These are phyloP conservation scores for Marasmius fiardii DNA, from an alignment of 1,284 basidiomycete species.

Conservation along the genomic window DNA sequence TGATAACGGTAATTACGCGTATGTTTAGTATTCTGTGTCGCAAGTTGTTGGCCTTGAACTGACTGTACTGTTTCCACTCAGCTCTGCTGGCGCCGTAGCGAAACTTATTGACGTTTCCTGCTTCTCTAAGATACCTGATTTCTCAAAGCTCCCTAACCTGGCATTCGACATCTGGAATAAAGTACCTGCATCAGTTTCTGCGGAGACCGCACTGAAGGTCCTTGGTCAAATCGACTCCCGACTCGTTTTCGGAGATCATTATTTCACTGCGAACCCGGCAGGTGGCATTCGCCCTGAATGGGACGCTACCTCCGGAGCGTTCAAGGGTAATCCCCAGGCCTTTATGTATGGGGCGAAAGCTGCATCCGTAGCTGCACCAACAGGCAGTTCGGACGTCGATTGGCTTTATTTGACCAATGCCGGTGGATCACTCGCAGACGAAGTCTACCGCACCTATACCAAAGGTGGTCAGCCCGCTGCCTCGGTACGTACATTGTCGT, in stretches of 20 bases:
- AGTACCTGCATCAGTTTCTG: slow-evolving; percentile 23
- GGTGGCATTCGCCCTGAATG: slow-evolving; percentile 52
- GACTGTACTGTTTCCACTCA: slow-evolving; percentile 3
- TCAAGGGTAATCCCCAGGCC: slow-evolving; percentile 39
- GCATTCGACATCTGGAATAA: slow-evolving; percentile 38
- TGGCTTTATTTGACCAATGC: slow-evolving; percentile 51
- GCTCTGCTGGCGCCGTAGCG: slow-evolving; percentile 46
- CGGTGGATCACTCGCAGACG: slow-evolving; percentile 46
- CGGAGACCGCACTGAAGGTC: slow-evolving; percentile 34
- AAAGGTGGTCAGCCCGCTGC: slow-evolving; percentile 60
- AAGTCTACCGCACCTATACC: slow-evolving; percentile 57
- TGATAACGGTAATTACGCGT: slow-evolving; percentile 35
- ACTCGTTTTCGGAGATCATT: slow-evolving; percentile 50
- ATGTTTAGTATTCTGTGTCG: slow-evolving; percentile 17
- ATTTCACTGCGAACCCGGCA: slow-evolving; percentile 47
- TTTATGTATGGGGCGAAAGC: slow-evolving; percentile 45
- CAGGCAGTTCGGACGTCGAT: slow-evolving; percentile 44
- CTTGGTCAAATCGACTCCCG: slow-evolving; percentile 25
- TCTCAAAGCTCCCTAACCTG: slow-evolving; percentile 37
- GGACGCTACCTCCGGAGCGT: slow-evolving; percentile 46
- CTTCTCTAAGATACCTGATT: slow-evolving; percentile 36
- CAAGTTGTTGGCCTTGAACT: neutral
- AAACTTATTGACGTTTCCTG: slow-evolving; percentile 61
- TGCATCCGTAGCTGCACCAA: slow-evolving; percentile 42
- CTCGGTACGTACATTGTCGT: slow-evolving; percentile 31